phyloP scores from a whole-genome alignment of 1,139 yeast species.

The Pichia kudriavzevii region DNA sequence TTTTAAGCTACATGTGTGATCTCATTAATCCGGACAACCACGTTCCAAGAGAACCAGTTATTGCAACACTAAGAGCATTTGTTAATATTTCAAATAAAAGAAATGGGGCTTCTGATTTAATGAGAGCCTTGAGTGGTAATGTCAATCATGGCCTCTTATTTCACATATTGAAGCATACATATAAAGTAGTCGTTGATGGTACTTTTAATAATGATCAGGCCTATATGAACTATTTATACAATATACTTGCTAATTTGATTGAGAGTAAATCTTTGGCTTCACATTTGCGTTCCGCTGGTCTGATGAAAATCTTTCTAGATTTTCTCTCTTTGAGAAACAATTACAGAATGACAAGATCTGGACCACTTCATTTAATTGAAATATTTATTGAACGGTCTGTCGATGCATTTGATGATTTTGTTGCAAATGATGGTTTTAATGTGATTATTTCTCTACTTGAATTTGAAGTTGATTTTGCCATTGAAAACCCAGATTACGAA shows the following conservation, averaged over 20 bases:
- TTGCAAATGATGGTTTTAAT: constrained; percentile 58
- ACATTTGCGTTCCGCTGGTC: constrained; percentile 59
- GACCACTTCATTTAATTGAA: constrained; percentile 57
- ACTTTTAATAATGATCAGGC: constrained; percentile 36
- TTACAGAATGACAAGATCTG: constrained; percentile 53
- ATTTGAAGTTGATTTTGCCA: constrained; percentile 60
- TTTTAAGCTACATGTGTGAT: constrained; percentile 65
- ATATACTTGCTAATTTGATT: constrained; percentile 50
- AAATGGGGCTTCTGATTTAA: constrained; percentile 68
- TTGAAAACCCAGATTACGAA: constrained; percentile 46
- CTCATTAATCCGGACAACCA: constrained; percentile 51
- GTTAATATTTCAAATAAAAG: constrained; percentile 65
- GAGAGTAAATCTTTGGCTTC: constrained; percentile 45
- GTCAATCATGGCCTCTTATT: constrained; percentile 79
- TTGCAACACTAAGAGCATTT: constrained; percentile 59
- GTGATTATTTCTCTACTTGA: constrained; percentile 53
- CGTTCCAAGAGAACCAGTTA: constrained; percentile 44
- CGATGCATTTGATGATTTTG: constrained; percentile 51
- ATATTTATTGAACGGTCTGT: constrained; percentile 42
- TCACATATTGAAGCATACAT: constrained; percentile 59
- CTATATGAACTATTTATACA: constrained; percentile 48
- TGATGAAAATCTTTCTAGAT: constrained; percentile 57
- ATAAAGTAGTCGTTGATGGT: constrained; percentile 38
- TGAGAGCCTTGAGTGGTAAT: constrained; percentile 82
- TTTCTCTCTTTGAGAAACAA: constrained; percentile 48